Evolutionary conservation across 176 grass and related monocot species (phyloP).

Genomic region (Triticum turgidum): DNA sequence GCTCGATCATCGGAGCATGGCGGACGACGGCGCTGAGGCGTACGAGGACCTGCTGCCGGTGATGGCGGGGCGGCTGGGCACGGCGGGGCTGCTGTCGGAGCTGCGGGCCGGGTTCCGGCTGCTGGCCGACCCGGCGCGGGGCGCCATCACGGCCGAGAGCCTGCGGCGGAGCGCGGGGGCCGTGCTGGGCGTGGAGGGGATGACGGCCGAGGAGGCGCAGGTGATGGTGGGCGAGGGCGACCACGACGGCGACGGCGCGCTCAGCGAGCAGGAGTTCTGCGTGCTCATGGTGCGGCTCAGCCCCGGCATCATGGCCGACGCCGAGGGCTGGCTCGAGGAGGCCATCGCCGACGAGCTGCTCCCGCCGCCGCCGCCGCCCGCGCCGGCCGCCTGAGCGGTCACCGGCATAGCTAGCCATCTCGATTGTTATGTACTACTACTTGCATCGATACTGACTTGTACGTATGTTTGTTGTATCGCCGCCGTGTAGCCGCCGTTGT

Average conservation of each 20-base stretch:
- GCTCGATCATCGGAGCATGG: background rate
- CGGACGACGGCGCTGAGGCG: background rate
- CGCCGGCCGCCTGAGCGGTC: background rate
- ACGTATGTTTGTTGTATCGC: background rate
- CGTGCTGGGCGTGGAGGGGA: conserved; percentile 47
- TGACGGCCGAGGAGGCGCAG: conserved; percentile 56
- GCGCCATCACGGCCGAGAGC: conserved; percentile 66
- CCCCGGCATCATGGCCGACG: conserved; percentile 72
- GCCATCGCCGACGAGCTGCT: conserved; percentile 55
- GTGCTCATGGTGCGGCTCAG: conserved; percentile 85
- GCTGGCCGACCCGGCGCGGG: conserved; percentile 49
- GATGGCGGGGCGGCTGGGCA: conserved; percentile 61
- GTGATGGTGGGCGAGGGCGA: conserved; percentile 80
- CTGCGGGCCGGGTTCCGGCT: conserved; percentile 68
- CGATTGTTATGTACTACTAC: background rate
- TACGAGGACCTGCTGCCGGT: conserved; percentile 84
- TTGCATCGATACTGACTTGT: background rate
- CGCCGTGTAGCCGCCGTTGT: background rate
- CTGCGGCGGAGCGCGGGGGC: conserved; percentile 46
- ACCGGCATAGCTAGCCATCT: background rate
- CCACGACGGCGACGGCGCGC: conserved; percentile 66
- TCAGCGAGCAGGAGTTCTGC: conserved; percentile 80
- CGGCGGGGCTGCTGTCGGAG: conserved; percentile 61
- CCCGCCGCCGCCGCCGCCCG: background rate
- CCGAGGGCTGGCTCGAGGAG: conserved; percentile 41